These are phyloP conservation scores for Metschnikowia dekortorum DNA, from an alignment of 805 yeast species.

Conservation along the genomic window DNA sequence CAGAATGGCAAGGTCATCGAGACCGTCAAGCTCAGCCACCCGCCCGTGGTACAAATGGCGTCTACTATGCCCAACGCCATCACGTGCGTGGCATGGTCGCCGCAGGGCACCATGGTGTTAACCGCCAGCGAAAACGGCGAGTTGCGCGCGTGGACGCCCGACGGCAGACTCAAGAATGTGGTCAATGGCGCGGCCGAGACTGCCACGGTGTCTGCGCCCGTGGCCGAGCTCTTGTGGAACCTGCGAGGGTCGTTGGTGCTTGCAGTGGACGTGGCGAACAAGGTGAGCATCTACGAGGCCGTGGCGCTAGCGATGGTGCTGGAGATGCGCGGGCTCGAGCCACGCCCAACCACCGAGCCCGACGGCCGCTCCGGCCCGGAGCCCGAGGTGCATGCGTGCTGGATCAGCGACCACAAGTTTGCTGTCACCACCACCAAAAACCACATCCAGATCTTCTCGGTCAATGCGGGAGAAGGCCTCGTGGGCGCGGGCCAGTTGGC, in stretches of 20 bases:
- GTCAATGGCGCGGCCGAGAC: conserved; percentile 22
- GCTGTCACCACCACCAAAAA: conserved; percentile 63
- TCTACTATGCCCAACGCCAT: conserved; percentile 21
- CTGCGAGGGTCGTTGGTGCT: conserved; percentile 49
- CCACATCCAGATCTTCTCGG: conserved; percentile 51
- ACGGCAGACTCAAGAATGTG: conserved; percentile 57
- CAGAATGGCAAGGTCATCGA: conserved; percentile 24
- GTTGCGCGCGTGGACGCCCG: conserved; percentile 70
- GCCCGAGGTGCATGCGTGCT: conserved; percentile 50
- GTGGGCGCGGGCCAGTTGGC: conserved; percentile 28
- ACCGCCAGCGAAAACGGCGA: conserved; percentile 72
- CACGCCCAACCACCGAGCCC: neutral
- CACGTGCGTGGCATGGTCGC: conserved; percentile 55
- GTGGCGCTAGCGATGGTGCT: conserved; percentile 31
- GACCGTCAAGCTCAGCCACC: conserved; percentile 31
- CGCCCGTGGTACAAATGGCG: conserved; percentile 22
- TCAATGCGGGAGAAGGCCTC: conserved; percentile 17
- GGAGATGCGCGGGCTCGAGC: conserved; percentile 19
- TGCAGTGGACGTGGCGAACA: conserved; percentile 48
- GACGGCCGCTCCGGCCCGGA: neutral
- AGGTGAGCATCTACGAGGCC: conserved; percentile 62
- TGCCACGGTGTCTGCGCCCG: conserved; percentile 28
- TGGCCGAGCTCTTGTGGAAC: conserved; percentile 60
- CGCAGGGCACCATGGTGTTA: conserved; percentile 55
- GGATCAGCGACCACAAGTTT: conserved; percentile 69